phyloP scores from a whole-genome alignment of 345 rosid species.

The Acer negundo region DNA sequence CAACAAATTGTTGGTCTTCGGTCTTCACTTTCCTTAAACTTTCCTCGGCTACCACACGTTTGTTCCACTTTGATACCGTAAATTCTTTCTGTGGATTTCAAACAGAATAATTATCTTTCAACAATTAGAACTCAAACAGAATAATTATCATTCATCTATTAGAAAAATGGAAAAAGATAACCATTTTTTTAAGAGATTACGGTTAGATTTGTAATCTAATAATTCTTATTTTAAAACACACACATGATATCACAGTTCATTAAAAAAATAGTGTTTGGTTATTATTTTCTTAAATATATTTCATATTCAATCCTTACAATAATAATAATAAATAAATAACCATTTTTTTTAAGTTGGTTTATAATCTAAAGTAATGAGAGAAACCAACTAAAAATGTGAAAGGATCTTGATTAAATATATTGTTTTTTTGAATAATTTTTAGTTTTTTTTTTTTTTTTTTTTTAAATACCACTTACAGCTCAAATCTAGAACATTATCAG shows the following conservation, averaged over 20 bases:
- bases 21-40: conserved; percentile 9
- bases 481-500: too few relatives aligned
- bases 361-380: not conserved
- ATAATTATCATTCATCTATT: not conserved
- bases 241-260: not conserved
- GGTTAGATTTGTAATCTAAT: not conserved
- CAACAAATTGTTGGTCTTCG: conserved; percentile 6
- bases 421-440: too few relatives aligned
- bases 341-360: not conserved
- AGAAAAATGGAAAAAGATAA: not conserved
- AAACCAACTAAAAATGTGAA: not conserved
- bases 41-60: conserved; percentile 17
- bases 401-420: too few relatives aligned
- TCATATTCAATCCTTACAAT: not conserved
- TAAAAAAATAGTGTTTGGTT: not conserved
- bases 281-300: not conserved
- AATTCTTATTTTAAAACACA: not conserved
- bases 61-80: conserved; percentile 18
- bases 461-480: too few relatives aligned
- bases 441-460: too few relatives aligned
- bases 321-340: too few relatives aligned
- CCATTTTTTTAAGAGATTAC: not conserved
- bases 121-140: not conserved
- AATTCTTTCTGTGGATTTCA: conserved; percentile 1
- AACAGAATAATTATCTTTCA: too few relatives aligned